Evolutionary conservation across 768 basidiomycete genomes (phyloP), one percentile per base, ranked within the genome.

Genomic region (Crucibulum laeve): DNA sequence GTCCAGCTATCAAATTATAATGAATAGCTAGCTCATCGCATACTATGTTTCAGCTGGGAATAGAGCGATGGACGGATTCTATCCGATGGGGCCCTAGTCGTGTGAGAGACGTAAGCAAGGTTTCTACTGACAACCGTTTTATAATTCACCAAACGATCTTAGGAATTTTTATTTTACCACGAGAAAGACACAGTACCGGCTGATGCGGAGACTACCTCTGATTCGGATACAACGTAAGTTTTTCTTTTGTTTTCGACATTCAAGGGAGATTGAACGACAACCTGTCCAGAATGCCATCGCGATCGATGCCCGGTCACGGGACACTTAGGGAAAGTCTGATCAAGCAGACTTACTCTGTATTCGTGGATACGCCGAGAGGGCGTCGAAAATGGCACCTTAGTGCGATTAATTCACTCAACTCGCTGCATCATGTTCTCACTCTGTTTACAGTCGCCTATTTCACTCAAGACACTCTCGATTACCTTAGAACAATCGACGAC

Each of bases 281-380:
- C 35, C 35, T 8, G 17, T 36, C 7, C 30, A 61, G 64, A 25
- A 54, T 53, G 17, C 52, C 51, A 18, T 43, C 51, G n/a, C 55
- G 46, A 34, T 45, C 54, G 37, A 43, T 46, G 5, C 53, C 55
- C 17, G 42, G 45, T 45, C 58, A 59, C 45, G 65, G 62, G 17
- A 54, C 54, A 22, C 53, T 53, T 17, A 68, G 73, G 36, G 64
- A 74, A 26, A 70, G 73, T 38, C 71, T 89, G 22, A 73, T 86
- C 45, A 89, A 89, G 55, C 87, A 90, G 58, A 89, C 87, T 0
- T 90, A 87, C 57, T 87, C 85, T 5, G 86, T 86, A 22, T 85
- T 73, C 52, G 82, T 87, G 26, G 73, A 83, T n/a, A 82, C 78
- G 2, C 53, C 72, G 15, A 63, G 69, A 43, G 85, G 84, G n/a